A percentile compares a stretch with the other conserved stretches of the same genome.
Conservation (phyloP, 2,329 filamentous ascomycete species). For the Claviceps humidiphila region DNA sequence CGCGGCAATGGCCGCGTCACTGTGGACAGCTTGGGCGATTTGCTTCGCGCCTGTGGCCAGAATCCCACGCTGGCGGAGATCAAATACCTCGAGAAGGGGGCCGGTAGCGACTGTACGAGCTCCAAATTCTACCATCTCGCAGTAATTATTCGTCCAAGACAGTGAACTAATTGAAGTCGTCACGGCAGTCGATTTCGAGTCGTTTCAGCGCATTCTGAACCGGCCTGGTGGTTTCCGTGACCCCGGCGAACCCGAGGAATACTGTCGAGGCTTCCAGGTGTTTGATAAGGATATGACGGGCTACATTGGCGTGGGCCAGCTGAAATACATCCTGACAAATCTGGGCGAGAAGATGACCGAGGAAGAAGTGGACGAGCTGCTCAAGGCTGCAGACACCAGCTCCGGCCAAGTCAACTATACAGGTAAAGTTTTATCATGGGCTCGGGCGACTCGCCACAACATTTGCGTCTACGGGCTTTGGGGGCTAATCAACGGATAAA, state of each 20-base stretch:
- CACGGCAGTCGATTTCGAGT: conserved; percentile 84
- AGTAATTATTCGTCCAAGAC: neutral
- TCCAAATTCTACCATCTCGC: too few relatives aligned
- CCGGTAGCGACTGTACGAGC: conserved; percentile 80
- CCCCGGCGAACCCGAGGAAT: conserved; percentile 93
- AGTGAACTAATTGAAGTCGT: neutral
- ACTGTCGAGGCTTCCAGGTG: conserved; percentile 96
- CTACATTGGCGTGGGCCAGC: conserved; percentile 92
- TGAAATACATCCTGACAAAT: conserved; percentile 96
- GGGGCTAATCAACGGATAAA: conserved; percentile 3
- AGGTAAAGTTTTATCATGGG: conserved; percentile 39
- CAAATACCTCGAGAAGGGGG: conserved; percentile 75
- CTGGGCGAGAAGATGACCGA: conserved; percentile 99
- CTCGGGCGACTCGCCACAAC: neutral
- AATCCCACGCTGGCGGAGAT: conserved; percentile 95
- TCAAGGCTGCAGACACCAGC: conserved; percentile 95
- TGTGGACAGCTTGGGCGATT: conserved; percentile 76
- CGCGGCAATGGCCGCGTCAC: conserved; percentile 88
- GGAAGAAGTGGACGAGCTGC: conserved; percentile 94
- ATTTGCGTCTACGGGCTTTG: neutral
- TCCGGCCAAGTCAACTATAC: conserved; percentile 97
- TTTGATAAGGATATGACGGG: conserved; percentile 99
- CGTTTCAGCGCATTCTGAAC: conserved; percentile 93
- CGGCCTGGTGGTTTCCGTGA: conserved; percentile 96
- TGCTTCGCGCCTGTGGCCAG: conserved; percentile 92